Evolutionary conservation across 192 early-diverging fungal genomes (phyloP).

Genomic region (Phlyctochytrium planicorne): DNA sequence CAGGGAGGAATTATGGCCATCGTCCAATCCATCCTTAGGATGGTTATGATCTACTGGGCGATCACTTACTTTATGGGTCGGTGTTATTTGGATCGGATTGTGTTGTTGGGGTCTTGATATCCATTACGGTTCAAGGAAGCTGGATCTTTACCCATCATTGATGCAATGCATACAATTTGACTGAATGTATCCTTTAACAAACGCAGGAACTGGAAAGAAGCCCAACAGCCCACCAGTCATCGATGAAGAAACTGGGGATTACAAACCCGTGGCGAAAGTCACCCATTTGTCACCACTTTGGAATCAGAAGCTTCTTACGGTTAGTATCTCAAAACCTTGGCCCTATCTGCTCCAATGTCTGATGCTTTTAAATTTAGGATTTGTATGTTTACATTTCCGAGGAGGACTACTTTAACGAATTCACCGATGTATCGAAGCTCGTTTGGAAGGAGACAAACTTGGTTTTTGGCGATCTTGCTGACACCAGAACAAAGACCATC

Average conservation of each 20-base stretch:
- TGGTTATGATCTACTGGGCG: slow-evolving; percentile 12
- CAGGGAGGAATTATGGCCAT: background rate
- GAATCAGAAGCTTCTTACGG: background rate
- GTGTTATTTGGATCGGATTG: background rate
- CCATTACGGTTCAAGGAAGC: too few species aligned
- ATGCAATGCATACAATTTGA: too few species aligned
- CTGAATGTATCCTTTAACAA: too few species aligned
- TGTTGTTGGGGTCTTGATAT: background rate
- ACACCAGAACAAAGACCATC: slow-evolving; percentile 25
- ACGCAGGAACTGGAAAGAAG: slow-evolving; percentile 12
- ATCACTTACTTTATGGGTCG: slow-evolving; percentile 5
- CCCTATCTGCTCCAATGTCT: too few species aligned
- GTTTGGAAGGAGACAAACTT: slow-evolving; percentile 41
- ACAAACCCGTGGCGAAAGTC: background rate
- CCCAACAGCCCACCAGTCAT: slow-evolving; percentile 4
- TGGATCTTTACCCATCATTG: too few species aligned
- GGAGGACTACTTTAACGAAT: slow-evolving; percentile 19
- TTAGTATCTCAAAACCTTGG: too few species aligned
- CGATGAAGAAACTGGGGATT: background rate
- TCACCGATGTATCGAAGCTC: slow-evolving; percentile 20
- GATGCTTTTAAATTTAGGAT: slow-evolving; percentile 20
- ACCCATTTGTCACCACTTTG: background rate
- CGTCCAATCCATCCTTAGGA: background rate
- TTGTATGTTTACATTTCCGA: slow-evolving; percentile 31
- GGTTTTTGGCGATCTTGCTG: slow-evolving; percentile 35